phyloP scores from a whole-genome alignment of 176 grass and related monocot genomes.

The Aegilops tauschii region DNA sequence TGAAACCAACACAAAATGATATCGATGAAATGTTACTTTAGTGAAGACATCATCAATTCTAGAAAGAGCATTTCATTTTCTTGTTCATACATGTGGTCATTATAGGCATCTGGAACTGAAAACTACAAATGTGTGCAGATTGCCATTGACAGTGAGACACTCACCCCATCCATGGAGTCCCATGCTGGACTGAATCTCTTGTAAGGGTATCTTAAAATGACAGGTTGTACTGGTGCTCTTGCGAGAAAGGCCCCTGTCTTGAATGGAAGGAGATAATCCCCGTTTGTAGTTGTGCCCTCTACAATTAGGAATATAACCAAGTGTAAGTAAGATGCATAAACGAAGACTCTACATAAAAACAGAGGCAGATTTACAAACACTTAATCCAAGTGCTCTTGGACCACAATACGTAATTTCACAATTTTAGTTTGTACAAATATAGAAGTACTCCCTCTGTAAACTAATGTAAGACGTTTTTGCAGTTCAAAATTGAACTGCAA shows the following conservation, averaged over 20 bases:
- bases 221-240: conserved; percentile 63
- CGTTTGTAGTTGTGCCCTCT: conserved; percentile 99
- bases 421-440: background rate
- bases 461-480: too few species aligned
- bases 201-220: conserved; percentile 93
- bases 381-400: background rate
- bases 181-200: conserved; percentile 90
- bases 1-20: background rate
- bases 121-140: background rate
- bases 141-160: conserved; percentile 27
- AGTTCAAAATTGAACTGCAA: too few species aligned
- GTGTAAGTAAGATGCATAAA: background rate
- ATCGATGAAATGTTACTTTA: background rate
- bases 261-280: conserved; percentile 93
- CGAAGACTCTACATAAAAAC: background rate
- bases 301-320: background rate
- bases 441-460: background rate
- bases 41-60: background rate
- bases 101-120: background rate
- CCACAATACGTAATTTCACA: background rate
- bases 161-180: conserved; percentile 90
- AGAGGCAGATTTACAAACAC: background rate
- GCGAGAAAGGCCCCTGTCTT: conserved; percentile 92
- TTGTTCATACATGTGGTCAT: background rate
- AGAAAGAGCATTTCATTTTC: background rate